A percentile compares a stretch with the other conserved stretches of the same genome.
phyloP scores from a whole-genome alignment of 1,284 basidiomycete species.

The Phlebopus sp. region DNA sequence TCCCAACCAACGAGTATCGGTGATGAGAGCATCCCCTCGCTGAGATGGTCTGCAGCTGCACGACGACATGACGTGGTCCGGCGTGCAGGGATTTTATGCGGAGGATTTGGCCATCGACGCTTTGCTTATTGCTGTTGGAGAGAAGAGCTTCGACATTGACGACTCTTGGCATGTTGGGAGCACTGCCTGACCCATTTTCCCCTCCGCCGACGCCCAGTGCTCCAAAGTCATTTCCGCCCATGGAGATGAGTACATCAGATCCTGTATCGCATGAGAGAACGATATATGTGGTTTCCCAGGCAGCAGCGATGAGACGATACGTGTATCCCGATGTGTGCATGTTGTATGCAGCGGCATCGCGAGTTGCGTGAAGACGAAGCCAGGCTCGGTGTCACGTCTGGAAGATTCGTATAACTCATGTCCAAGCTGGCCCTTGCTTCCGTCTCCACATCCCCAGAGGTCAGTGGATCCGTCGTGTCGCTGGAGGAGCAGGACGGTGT shows the following conservation, averaged over 20 bases:
- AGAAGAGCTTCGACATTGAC: conserved; percentile 44
- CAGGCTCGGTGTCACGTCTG: conserved; percentile 12
- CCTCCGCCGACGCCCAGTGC: conserved; percentile 59
- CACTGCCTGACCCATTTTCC: conserved; percentile 7
- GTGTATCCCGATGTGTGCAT: conserved; percentile 34
- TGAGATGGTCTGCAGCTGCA: conserved; percentile 31
- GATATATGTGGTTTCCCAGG: conserved; percentile 83
- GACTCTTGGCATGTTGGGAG: too few species aligned
- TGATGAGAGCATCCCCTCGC: background rate
- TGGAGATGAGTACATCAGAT: conserved; percentile 68
- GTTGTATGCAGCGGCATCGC: conserved; percentile 34
- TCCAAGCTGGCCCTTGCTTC: conserved; percentile 61
- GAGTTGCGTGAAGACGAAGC: conserved; percentile 48
- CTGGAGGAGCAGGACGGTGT: conserved; percentile 27
- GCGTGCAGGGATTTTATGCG: conserved; percentile 47
- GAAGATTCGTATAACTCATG: conserved; percentile 20
- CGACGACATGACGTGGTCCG: conserved; percentile 73
- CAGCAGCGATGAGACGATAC: conserved; percentile 51
- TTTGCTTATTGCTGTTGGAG: conserved; percentile 20
- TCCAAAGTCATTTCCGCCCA: conserved; percentile 83
- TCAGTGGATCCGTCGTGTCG: conserved; percentile 27
- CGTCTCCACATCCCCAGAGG: conserved; percentile 71
- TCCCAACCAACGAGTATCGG: conserved; percentile 71
- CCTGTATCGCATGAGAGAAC: conserved; percentile 43
- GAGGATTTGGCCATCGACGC: conserved; percentile 19